Percentiles rank a stretch among this genome's conserved stretches.
Conservation (phyloP, 164 flowering plant species). For the Vitis cinerea region DNA sequence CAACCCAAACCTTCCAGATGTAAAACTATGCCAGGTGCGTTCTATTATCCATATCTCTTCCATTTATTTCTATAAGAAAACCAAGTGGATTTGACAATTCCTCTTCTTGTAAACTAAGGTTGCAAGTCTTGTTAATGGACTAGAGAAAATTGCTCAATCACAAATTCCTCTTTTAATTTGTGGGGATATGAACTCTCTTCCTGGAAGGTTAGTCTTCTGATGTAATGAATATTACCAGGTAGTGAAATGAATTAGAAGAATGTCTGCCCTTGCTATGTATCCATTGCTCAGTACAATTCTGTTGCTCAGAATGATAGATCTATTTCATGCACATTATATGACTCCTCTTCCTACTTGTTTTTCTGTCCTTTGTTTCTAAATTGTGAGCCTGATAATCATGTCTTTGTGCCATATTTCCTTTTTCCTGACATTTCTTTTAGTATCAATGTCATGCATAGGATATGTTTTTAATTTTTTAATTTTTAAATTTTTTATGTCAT, state of each 20-base stretch:
- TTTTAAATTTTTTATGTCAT: too few species aligned
- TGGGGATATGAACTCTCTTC: constrained; percentile 52
- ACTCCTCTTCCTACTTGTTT: too few species aligned
- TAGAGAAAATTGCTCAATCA: constrained; percentile 25
- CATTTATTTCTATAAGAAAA: constrained; percentile 1
- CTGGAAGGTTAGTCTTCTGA: constrained; percentile 37
- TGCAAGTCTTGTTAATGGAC: constrained; percentile 15
- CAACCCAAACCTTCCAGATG: constrained; percentile 18
- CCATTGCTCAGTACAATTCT: too few species aligned
- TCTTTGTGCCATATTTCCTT: too few species aligned
- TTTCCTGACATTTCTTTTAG: too few species aligned
- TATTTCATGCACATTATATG: too few species aligned
- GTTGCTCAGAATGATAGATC: too few species aligned
- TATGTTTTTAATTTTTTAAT: too few species aligned
- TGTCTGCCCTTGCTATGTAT: background rate
- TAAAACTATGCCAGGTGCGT: constrained; percentile 44
- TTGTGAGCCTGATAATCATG: too few species aligned
- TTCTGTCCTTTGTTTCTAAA: too few species aligned
- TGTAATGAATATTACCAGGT: background rate
- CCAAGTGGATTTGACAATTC: background rate
- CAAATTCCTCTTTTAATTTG: constrained; percentile 41
- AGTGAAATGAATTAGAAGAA: background rate
- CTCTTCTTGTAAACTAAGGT: constrained; percentile 10
- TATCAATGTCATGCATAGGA: too few species aligned
- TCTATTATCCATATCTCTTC: background rate